Base-by-base conservation (phyloP, 257 asterid genomes). In the Linderniella brevidens region DNA sequence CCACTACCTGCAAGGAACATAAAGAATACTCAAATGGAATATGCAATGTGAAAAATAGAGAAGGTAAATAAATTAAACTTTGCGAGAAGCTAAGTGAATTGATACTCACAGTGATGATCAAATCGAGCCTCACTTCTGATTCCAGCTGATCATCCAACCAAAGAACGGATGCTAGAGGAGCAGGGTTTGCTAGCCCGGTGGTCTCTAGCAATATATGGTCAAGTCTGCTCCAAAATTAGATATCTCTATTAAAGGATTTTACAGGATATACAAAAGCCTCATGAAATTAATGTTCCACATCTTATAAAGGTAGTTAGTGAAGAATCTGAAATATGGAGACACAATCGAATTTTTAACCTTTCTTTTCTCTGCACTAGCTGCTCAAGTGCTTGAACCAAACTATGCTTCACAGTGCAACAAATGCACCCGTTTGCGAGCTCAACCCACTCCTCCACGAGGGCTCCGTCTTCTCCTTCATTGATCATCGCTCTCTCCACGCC, bases 401-500 rank as follows among this genome's bases (percentile, higher is more conserved):
- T 88, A 64, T 88, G 98, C 66, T 88, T 88, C 46, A 88, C 98
- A 48, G 84, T 84, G 61, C 98, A 88, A 60, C 95, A 88, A 68
- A 88, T 68, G 72, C 98, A 88, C 5, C 98, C 95, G 64, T 88
- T 84, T 7, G 93, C 88, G 52, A 88, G 93, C 69, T 88, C 98
- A 41, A 88, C 98, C 98, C 98, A 88, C 58, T 88, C 98, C 57
- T 88, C 98, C 57, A 88, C 98, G 39, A 88, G 82, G 3, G 77
- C 78, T 17, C 98, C 98, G 9, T 67, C 86, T 52, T 84, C 95
- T 39, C 98, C 98, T 60, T 84, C 95, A 52, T 88, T 88, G 61
- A 88, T 88, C 98, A 88, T 88, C 0, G 98, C 95, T 65, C 90
- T 78, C 70, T 88, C 98, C 16, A 88, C 95, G 48, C 98, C 98